Evolutionary conservation across 2,329 filamentous ascomycete species (phyloP).

Genomic region (Fusarium sp.): DNA sequence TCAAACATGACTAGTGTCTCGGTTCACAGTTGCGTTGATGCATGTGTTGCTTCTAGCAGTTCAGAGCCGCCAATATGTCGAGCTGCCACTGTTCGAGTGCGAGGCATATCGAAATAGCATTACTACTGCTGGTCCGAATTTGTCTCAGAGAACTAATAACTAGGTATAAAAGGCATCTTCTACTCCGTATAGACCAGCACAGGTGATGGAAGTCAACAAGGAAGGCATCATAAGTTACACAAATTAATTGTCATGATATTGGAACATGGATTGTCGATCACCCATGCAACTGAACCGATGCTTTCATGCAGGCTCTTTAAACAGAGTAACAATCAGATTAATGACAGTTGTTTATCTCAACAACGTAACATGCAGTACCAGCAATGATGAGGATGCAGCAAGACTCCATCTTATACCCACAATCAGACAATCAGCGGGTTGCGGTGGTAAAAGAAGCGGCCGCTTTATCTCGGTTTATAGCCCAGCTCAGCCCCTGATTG

Average conservation of each 20-base stretch:
- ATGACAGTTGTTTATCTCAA: conserved; percentile 3
- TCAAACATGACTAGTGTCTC: neutral
- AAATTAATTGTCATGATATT: neutral
- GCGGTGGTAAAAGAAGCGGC: neutral
- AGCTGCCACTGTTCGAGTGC: neutral
- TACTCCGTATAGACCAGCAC: neutral
- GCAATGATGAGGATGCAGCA: neutral
- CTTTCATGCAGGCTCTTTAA: conserved; percentile 10
- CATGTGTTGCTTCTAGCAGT: neutral
- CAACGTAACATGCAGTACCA: neutral
- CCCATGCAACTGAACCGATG: conserved; percentile 4
- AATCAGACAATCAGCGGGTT: neutral
- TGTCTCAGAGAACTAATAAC: neutral
- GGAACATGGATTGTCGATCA: conserved; percentile 4
- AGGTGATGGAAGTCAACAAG: neutral
- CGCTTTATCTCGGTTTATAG: conserved; percentile 19
- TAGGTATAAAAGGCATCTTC: no score
- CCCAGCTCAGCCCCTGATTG: neutral
- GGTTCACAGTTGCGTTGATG: neutral
- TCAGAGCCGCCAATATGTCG: neutral
- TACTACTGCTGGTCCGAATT: neutral
- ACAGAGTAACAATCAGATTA: conserved; percentile 15
- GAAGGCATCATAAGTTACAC: neutral
- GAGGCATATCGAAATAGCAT: neutral
- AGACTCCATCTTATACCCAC: conserved; percentile 11